Base-by-base conservation (phyloP, 208 protist genomes). In the Wallacemonas rigidus region DNA sequence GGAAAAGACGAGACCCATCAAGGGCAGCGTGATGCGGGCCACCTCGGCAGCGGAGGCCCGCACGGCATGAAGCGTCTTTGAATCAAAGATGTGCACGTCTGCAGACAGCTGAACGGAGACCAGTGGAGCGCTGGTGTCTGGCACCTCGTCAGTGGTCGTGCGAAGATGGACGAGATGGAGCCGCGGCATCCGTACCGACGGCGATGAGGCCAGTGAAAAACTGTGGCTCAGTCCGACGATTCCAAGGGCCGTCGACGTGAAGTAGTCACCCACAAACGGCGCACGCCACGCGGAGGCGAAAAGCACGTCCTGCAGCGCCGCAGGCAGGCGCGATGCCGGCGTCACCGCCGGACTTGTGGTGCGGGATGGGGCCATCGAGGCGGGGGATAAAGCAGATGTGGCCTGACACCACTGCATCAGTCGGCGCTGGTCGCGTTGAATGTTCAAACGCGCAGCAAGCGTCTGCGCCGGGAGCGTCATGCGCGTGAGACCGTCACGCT, bases 191-290 rank as follows among this genome's bases (percentile, higher is more conserved):
- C 26, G 26, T 1, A 26, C 26, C 26, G 26, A 26, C 26, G 26
- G 26, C 26, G 26, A 26, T 26, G 26, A 26, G 26, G 26, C 26
- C 26, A 26, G 26, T 26, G 26, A 26, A 26, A 26, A 26, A 26
- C 26, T 26, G 26, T 26, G 26, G 26, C 26, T 26, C 26, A 26
- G 26, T 26, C 26, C 26, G 26, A 26, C 26, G 26, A 26, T 26
- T 26, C 26, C 57, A n/a, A 7, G 36, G 11, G 36, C 60, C 3
- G 60, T 51, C 14, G n/a, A 41, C 11, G 43, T 17, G 39, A 65
- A 65, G 60, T 65, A 65, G 50, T 65, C 60, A 6, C 5, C 38
- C 38, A 65, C 60, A 65, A 65, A 65, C 26, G 60, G 60, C 50
- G 43, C 17, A 11, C 60, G 60, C 60, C 60, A 65, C n/a, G 38